These are phyloP conservation scores for Globisporangium parvum DNA, from an alignment of 352 stramenopile genomes.

Conservation along the genomic window DNA sequence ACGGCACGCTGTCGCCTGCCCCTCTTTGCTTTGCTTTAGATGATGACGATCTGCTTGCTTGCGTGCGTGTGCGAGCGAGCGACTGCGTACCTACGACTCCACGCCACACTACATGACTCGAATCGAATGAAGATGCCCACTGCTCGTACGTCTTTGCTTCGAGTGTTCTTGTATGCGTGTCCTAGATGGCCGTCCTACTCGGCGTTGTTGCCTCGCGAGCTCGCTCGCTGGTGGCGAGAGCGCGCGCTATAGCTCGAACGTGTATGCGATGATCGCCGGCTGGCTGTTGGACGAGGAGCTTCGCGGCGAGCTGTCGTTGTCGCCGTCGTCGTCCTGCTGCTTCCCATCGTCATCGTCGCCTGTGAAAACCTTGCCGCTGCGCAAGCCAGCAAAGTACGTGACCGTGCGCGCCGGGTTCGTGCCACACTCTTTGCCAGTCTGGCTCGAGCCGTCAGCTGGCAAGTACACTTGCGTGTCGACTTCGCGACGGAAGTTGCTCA, in stretches of 20 bases:
- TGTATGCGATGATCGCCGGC: conserved; percentile 59
- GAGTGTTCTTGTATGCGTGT: too few species aligned
- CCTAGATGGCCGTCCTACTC: background rate
- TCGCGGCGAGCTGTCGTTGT: conserved; percentile 5
- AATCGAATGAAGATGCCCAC: too few species aligned
- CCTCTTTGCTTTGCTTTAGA: background rate
- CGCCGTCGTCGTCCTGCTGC: conserved; percentile 19
- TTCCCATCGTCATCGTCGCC: conserved; percentile 18
- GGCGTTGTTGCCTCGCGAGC: background rate
- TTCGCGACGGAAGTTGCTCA: conserved; percentile 87
- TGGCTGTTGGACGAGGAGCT: conserved; percentile 22
- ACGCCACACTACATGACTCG: too few species aligned
- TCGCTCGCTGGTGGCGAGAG: background rate
- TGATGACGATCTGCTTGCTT: background rate
- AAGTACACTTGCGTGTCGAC: conserved; percentile 87
- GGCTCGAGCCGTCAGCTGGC: conserved; percentile 46
- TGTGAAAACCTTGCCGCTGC: conserved; percentile 25
- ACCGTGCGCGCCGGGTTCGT: conserved; percentile 80
- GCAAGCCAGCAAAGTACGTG: conserved; percentile 74
- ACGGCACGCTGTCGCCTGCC: background rate
- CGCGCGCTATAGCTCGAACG: conserved; percentile 49
- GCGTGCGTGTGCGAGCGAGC: too few species aligned
- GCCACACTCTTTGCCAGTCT: conserved; percentile 74
- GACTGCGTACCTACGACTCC: too few species aligned
- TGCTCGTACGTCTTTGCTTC: too few species aligned